Evolutionary conservation across 179 eudicot genomes (phyloP).

Genomic region (Amaranthus tricolor): DNA sequence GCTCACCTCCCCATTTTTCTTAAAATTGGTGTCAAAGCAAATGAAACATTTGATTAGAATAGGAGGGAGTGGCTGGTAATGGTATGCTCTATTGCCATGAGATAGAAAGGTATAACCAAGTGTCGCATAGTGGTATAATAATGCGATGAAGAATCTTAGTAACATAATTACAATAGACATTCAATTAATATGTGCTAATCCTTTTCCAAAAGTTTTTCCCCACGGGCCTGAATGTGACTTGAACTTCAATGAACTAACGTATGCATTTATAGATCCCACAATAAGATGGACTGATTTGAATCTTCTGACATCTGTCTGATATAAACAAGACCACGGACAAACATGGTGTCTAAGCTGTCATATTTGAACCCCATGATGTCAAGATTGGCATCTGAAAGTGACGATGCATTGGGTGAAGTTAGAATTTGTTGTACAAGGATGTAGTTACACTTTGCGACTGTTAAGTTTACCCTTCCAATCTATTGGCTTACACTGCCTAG

Average conservation of each 20-base stretch:
- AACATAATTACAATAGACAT: neutral
- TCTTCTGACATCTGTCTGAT: neutral
- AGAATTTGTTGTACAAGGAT: neutral
- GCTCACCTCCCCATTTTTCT: no score
- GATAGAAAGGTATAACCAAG: neutral
- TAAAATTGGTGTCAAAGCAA: no score
- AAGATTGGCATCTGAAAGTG: neutral
- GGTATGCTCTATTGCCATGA: neutral
- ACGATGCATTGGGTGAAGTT: neutral
- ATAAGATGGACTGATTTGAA: neutral
- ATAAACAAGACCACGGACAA: neutral
- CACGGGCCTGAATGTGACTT: neutral
- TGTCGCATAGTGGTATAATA: neutral
- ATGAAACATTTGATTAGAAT: no score
- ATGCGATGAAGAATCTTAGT: slow-evolving; percentile 4
- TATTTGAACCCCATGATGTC: neutral
- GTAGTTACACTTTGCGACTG: neutral
- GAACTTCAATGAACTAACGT: neutral
- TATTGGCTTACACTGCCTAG: neutral
- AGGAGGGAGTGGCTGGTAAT: no score
- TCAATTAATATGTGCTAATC: neutral
- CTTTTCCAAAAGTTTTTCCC: neutral
- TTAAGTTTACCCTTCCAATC: neutral
- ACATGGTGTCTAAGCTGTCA: neutral
- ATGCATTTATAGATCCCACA: neutral